These are phyloP conservation scores for Tritrichomonas foetus DNA, from an alignment of 208 protist genomes.

Conservation along the genomic window DNA sequence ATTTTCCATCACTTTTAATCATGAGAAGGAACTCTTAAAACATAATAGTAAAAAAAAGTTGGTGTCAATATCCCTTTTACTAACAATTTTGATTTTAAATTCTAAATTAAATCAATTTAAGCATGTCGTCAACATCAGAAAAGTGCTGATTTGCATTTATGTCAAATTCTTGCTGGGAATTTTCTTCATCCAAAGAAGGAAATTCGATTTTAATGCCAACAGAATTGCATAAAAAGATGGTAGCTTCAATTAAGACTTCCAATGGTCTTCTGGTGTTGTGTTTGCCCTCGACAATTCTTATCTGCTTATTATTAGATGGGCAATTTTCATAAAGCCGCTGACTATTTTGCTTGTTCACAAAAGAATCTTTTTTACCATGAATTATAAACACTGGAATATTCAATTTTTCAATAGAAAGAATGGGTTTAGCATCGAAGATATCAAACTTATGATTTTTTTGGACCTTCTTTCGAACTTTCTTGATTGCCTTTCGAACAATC, in stretches of 20 bases:
- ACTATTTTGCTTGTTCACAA: not conserved
- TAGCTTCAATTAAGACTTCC: not conserved
- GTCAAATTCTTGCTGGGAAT: not conserved
- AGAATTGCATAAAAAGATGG: not conserved
- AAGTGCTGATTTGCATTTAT: not conserved
- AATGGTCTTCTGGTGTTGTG: not conserved
- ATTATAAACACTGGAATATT: not conserved
- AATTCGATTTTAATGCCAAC: not conserved
- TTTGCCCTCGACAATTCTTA: not conserved
- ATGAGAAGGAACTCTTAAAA: not conserved
- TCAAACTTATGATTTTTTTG: not conserved
- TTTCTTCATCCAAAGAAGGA: not conserved
- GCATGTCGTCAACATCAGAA: not conserved
- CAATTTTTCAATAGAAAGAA: not conserved
- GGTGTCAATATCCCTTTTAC: not conserved
- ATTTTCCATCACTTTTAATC: not conserved
- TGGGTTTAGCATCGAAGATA: not conserved
- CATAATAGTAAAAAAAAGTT: not conserved
- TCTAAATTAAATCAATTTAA: not conserved
- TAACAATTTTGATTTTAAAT: conserved; percentile 17
- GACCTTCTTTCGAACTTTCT: not conserved
- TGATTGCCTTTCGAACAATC: not conserved
- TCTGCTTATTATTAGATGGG: not conserved
- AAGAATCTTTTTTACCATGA: conserved; percentile 1
- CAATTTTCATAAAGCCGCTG: not conserved